Evolutionary conservation across 2,329 filamentous ascomycete genomes (phyloP), one percentile per base, ranked within the genome.

Genomic region (Claviceps fusiformis): DNA sequence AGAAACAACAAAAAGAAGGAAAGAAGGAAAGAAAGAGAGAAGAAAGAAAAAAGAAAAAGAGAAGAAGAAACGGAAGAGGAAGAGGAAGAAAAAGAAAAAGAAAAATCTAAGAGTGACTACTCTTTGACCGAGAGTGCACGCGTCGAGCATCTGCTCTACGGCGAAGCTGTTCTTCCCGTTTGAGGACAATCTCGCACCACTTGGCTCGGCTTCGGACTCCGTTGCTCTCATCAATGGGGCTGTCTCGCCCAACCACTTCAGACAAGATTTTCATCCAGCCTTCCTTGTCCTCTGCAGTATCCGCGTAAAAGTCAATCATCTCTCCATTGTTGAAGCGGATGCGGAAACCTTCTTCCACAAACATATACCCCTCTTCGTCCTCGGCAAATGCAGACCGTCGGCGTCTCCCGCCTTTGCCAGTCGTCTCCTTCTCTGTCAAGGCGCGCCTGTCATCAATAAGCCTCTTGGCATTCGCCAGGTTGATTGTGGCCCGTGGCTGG

Each of bases 351-450:
- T 98, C 93, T 70, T 98, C 93, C 54, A 98, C 92, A 68, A 98
- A 98, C 87, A 96, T 95, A 75, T 98, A 98, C 46, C 93, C 93
- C 68, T 98, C 93, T 71, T 98, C 93, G 61, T 98, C 93, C 70
- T 97, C 93, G 1, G 92, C 91, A 69, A 98, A 98, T 11, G 89
- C 93, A 39, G 91, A 96, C 69, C 95, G 90, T 55, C 93, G 86
- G 47, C 93, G 86, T 62, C 83, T 85, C 55, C 89, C 88, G 59
- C 80, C 81, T 66, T 84, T 87, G 56, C 85, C 86, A 15, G 79
- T 83, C 0, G 85, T 89, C 65, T 95, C 89, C 61, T 88, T 90
- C 64, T 95, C 87, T 7, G 85, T 89, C 50, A 98, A 76, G 24
- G 87, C 79, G 24, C 83, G 83, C 56, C 89, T 87, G 68, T 98